Evolutionary conservation across 2,329 filamentous ascomycete genomes (phyloP).

Genomic region (Aureobasidium vineae): DNA sequence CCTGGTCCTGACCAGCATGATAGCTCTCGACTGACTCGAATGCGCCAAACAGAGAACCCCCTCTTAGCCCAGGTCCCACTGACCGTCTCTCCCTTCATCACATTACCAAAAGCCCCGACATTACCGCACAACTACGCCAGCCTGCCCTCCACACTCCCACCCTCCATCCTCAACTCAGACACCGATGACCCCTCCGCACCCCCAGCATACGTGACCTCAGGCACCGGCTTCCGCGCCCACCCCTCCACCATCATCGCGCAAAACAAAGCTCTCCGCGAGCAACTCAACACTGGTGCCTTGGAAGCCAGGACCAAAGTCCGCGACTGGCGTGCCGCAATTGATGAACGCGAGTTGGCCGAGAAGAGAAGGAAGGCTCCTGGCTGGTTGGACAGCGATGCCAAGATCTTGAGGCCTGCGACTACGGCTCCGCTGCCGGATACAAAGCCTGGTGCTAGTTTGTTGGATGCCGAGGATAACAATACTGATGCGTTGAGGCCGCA

Average conservation of each 20-base stretch:
- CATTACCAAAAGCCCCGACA: constrained; percentile 82
- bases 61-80: constrained; percentile 89
- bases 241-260: constrained; percentile 82
- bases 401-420: constrained; percentile 67
- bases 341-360: constrained; percentile 68
- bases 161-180: constrained; percentile 57
- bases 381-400: constrained; percentile 72
- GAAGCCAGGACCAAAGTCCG: constrained; percentile 66
- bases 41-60: constrained; percentile 56
- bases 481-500: constrained; percentile 29
- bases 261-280: constrained; percentile 72
- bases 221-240: constrained; percentile 74
- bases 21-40: constrained; percentile 12
- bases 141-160: constrained; percentile 81
- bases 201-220: constrained; percentile 71
- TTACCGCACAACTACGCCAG: constrained; percentile 94
- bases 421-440: constrained; percentile 27
- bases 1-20: not conserved
- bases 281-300: constrained; percentile 67
- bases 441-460: constrained; percentile 29
- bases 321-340: constrained; percentile 67
- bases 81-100: constrained; percentile 91
- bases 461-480: constrained; percentile 30
- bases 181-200: constrained; percentile 38
- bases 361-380: constrained; percentile 76